Evolutionary conservation across 495 filamentous ascomycete genomes (phyloP), one percentile per base, ranked within the genome.

Genomic region (Trichoderma parareesei): DNA sequence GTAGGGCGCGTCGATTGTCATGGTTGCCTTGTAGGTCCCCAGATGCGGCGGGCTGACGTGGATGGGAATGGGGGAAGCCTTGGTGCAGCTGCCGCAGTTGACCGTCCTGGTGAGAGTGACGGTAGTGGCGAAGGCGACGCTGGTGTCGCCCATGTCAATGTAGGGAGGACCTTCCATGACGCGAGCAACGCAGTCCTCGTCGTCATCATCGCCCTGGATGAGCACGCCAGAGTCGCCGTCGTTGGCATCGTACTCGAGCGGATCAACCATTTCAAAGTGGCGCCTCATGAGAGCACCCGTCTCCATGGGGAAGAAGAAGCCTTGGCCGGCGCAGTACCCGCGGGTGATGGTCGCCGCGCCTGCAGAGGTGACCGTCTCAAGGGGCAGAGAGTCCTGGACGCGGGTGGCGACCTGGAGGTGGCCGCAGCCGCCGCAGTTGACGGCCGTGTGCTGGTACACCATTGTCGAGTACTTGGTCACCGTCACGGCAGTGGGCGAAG

Each of bases 121-220:
- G 4, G 67, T 69, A 4, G 55, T 40, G 9, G 65, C 64, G 64
- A 64, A 68, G 37, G 66, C 53, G 11, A 64, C 66, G 20, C 55
- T 53, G 5, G 65, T 61, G 3, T 64, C 60, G 6, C 10, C 27
- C 16, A 61, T 65, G 60, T 63, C 61, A 69, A 11, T 10, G 16
- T 57, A 57, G 53, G 53, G 2, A 16, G 40, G 40, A 2, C 40
- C 53, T 9, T 57, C 14, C 20, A 57, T 11, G 7, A 57, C 53
- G 9, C 27, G 16, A 57, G 53, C 53, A 9, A 27, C 37, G 27
- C 53, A 57, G 11, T 57, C 33, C 8, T n/a, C 53, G 6, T 41
- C 40, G 11, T 41, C 40, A 3, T 41, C 40, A 41, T 41, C 14
- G 49, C n/a, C 18, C 5, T 37, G 20, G 61, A 35, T 42, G 27